Conservation (phyloP, 1,284 basidiomycete species). For the Tremellales sp. region DNA sequence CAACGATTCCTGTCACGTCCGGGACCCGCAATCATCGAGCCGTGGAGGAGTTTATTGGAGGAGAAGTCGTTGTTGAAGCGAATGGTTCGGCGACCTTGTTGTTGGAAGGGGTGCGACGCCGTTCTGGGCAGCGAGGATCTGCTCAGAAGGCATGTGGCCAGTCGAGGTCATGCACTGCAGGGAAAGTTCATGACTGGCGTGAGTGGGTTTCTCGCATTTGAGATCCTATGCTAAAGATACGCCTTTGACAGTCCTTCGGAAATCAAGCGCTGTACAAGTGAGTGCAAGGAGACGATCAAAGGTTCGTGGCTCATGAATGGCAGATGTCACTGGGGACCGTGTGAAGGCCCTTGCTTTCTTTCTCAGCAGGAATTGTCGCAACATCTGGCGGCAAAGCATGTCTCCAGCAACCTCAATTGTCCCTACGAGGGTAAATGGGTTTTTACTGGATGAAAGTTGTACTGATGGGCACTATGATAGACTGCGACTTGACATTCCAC, state of each 20-base stretch:
- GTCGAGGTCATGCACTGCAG: slow-evolving; percentile 19
- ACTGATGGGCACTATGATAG: slow-evolving; percentile 3
- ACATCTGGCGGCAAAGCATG: slow-evolving; percentile 33
- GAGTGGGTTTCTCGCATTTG: slow-evolving; percentile 4
- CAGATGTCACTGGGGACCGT: slow-evolving; percentile 32
- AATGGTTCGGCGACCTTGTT: slow-evolving; percentile 19
- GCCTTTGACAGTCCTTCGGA: slow-evolving; percentile 1
- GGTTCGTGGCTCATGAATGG: too few species aligned
- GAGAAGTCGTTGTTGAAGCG: slow-evolving; percentile 26
- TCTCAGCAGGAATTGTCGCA: slow-evolving; percentile 19
- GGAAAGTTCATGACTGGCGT: slow-evolving; percentile 20
- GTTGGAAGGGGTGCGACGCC: slow-evolving; percentile 39
- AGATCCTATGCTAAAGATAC: slow-evolving; percentile 2
- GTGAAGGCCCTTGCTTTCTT: slow-evolving; percentile 31
- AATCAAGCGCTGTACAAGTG: slow-evolving; percentile 14
- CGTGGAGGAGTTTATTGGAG: slow-evolving; percentile 24
- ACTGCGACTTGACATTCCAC: slow-evolving; percentile 23
- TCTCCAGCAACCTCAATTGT: slow-evolving; percentile 25
- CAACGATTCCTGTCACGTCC: slow-evolving; percentile 26
- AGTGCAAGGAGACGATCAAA: too few species aligned
- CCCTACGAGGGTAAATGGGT: slow-evolving; percentile 24
- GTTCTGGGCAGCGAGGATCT: slow-evolving; percentile 27
- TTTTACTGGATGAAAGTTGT: background rate
- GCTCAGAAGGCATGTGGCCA: slow-evolving; percentile 26
- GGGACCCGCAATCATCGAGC: slow-evolving; percentile 24